These are phyloP conservation scores for Stemphylium lycopersici DNA, from an alignment of 2,329 filamentous ascomycete genomes.

Conservation along the genomic window DNA sequence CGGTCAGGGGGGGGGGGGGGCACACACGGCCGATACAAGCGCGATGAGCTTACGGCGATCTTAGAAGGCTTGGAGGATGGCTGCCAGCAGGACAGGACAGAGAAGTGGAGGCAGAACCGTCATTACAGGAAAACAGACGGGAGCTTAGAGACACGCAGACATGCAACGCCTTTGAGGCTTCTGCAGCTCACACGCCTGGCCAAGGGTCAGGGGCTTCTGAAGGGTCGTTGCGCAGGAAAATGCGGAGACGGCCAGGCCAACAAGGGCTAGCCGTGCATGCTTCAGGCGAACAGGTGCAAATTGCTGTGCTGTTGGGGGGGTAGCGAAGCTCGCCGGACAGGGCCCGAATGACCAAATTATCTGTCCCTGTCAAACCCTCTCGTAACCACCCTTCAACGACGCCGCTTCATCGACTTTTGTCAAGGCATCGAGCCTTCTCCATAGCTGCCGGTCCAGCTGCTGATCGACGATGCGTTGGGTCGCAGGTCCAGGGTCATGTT, in stretches of 20 bases:
- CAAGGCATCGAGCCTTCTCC: constrained; percentile 2
- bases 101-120: constrained; percentile 37
- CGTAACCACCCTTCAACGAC: constrained; percentile 34
- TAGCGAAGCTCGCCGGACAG: constrained; percentile 39
- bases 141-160: constrained; percentile 42
- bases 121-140: constrained; percentile 44
- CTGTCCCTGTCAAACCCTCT: constrained; percentile 33
- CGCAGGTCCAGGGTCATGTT: constrained; percentile 23
- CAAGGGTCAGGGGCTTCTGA: constrained; percentile 49
- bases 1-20: constrained; percentile 28
- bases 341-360: constrained; percentile 41
- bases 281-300: constrained; percentile 49
- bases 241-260: constrained; percentile 50
- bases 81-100: constrained; percentile 31
- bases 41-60: constrained; percentile 33
- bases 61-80: constrained; percentile 22
- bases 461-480: constrained; percentile 25
- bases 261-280: constrained; percentile 47
- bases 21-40: constrained; percentile 24
- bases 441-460: constrained; percentile 24
- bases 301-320: constrained; percentile 46
- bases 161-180: constrained; percentile 51
- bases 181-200: constrained; percentile 46
- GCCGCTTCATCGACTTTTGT: constrained; percentile 29
- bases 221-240: constrained; percentile 49